Base-by-base conservation (phyloP, 2,329 filamentous ascomycete genomes). In the Arthrobotrys sphaeroides region DNA sequence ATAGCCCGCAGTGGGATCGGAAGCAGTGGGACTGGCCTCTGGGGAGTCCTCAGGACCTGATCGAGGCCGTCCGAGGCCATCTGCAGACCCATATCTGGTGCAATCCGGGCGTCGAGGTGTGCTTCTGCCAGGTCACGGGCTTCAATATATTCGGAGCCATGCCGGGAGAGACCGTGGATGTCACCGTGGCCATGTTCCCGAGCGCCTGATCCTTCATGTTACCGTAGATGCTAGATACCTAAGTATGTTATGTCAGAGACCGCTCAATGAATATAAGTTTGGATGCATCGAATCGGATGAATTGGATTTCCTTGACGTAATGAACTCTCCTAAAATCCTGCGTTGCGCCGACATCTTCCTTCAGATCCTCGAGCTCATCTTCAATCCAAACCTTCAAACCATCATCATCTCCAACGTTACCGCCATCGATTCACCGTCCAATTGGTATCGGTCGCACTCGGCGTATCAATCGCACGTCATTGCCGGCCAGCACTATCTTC, bases 401-500 rank as follows among this genome's bases (percentile, higher is more conserved):
- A 43, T 3, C 47, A 2, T 10, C 26, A 38, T 26, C 26, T 18
- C n/a, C 31, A 24, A 4, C 18, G 2, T 7, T 24, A 31, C 16
- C 1, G 18, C 24, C 24, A 47, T 9, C 57, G 38, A 31, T 60
- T 18, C 5, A 43, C 28, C 47, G 5, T 13, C 13, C 33, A 36
- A 26, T 6, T 33, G 12, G 31, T 33, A 26, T 6, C 12, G 12
- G 31, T 33, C 47, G 3, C 26, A 13, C 24, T 4, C n/a, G n/a
- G n/a, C n/a, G n/a, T n/a, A n/a, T n/a, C n/a, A 16, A 57, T 24
- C 45, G 51, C 60, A 61, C 59, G 33, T 57, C 53, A n/a, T 53
- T 66, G 28, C n/a, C 45, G 6, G 53, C 62, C 13, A 33, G 62
- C 31, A 47, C 55, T 6, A n/a, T 64, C 1, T 2, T 65, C 18